Base-by-base conservation (phyloP, 768 basidiomycete species). In the Gelatoporia subvermispora region DNA sequence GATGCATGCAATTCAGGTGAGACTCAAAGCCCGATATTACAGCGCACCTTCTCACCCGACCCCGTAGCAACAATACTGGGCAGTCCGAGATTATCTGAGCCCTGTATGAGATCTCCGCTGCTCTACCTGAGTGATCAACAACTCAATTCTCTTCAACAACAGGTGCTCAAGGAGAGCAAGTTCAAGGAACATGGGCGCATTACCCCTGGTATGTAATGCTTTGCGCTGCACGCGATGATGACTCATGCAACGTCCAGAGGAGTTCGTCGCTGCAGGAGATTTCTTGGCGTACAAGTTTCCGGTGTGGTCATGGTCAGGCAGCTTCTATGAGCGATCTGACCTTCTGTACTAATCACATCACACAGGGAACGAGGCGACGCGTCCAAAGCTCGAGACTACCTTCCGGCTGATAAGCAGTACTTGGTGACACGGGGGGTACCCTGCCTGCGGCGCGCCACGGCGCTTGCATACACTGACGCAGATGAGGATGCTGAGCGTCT, bases 161-260 rank as follows among this genome's bases (percentile, higher is more conserved):
- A 96, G 93, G 93, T 99, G 20, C 80, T 98, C 56, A 91, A 85
- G 63, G 94, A 98, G 72, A 93, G 89, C 72, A 98, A 98, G 67
- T 99, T 99, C 77, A 97, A 95, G 67, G 96, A 99, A 68, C 91
- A 95, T 61, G 96, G 96, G 7, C 79, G 94, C 46, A 94, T 97
- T 58, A 96, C 89, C 16, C 93, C 93, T 52, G 93, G 91, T 93
- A 48, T 52, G 79, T 31, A 17, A 57, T 53, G 50, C 60, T 52
- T 43, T 41, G 44, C 41, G 18, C 45, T 17, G 10, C 35, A 49
- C 39, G 31, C 49, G 31, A 18, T 13, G 13, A 31, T 31, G 28
- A 31, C 28, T 13, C 7, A 31, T 31, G 28, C 5, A 31, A 31
- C 13, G 28, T 23, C 31, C 64, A 89, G 95, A 99, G 81, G 96